A percentile compares a stretch with the other conserved stretches of the same genome.
These are phyloP conservation scores for Aureobasidium sp. DNA, from an alignment of 2,329 filamentous ascomycete genomes.

Conservation along the genomic window DNA sequence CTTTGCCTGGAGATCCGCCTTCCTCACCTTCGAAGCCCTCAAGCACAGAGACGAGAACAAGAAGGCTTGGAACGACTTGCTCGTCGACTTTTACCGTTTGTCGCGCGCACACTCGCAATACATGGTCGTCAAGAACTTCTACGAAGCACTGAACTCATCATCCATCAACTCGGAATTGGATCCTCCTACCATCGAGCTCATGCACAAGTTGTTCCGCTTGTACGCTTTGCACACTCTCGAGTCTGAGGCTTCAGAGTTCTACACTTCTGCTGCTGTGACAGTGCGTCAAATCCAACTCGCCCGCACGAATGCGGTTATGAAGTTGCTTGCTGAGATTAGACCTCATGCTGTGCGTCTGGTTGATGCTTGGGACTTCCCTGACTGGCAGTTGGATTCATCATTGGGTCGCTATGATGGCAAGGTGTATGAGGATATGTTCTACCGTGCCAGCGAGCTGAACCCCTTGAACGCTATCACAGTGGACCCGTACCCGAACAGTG, in stretches of 20 bases:
- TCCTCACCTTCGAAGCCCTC: constrained; percentile 67
- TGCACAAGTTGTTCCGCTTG: constrained; percentile 62
- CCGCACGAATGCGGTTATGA: constrained; percentile 60
- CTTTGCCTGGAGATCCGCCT: constrained; percentile 68
- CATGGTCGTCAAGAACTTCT: constrained; percentile 73
- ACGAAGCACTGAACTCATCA: constrained; percentile 56
- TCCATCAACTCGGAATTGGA: constrained; percentile 48
- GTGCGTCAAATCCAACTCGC: constrained; percentile 66
- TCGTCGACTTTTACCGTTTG: constrained; percentile 72
- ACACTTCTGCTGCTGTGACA: constrained; percentile 60
- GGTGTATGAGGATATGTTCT: constrained; percentile 72
- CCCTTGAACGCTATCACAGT: constrained; percentile 65
- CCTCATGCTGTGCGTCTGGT: constrained; percentile 66
- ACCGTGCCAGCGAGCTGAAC: constrained; percentile 63
- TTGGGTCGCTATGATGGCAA: constrained; percentile 65
- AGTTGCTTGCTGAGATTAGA: constrained; percentile 62
- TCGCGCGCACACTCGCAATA: constrained; percentile 71
- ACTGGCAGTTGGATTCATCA: constrained; percentile 69
- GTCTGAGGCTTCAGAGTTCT: constrained; percentile 64
- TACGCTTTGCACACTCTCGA: constrained; percentile 61
- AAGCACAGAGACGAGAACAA: constrained; percentile 69
- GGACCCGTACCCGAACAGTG: constrained; percentile 62
- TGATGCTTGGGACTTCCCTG: constrained; percentile 68
- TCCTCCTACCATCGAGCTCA: constrained; percentile 47
- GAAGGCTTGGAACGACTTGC: constrained; percentile 67